Evolutionary conservation across 306 rosid species (phyloP), one percentile per base, ranked within the genome.

Genomic region (Carpinus fangiana): DNA sequence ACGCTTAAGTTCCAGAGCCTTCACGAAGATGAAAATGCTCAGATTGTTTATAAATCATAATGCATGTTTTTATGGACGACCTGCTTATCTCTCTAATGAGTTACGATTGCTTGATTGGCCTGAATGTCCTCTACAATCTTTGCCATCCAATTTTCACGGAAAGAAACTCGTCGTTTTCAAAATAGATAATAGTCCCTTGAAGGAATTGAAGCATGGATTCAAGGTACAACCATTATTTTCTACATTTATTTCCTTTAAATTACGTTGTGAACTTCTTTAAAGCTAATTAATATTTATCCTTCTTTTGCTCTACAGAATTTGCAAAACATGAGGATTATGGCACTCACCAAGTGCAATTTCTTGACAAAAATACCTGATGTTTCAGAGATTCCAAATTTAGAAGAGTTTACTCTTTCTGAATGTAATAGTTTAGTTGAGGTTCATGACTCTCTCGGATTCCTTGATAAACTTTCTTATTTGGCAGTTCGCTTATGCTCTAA

Each of bases 391-490:
- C 62, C 87, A 17, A 84, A 73, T 77, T 73, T 84, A 68, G 70
- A 62, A 4, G 79, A 84, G 77, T 79, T 84, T 21, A 77, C 78
- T 70, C 84, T 84, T 46, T 70, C 53, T 52, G 11, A 43, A 26
- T 76, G 84, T 41, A n/a, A 38, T 4, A 70, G 47, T 65, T 12
- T 81, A 45, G 48, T 38, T 36, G 45, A 71, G 18, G 31, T 81
- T 61, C 70, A 76, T 72, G 14, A 64, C 26, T 72, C 81, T 6
- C 34, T 81, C 62, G 81, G 81, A 5, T 45, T 48, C 53, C 84
- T 76, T 20, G 50, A 45, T 71, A n/a, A 70, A 4, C 84, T 76
- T 74, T 61, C 48, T 34, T 64, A 53, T 54, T 75, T 75, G 50
- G 70, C 77, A 55, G 18, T 11, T 71, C 50, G 45, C 0, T 5